A percentile compares a stretch with the other conserved stretches of the same genome.
phyloP scores from a whole-genome alignment of 805 yeast genomes.

The Saccharomycopsis babjevae region DNA sequence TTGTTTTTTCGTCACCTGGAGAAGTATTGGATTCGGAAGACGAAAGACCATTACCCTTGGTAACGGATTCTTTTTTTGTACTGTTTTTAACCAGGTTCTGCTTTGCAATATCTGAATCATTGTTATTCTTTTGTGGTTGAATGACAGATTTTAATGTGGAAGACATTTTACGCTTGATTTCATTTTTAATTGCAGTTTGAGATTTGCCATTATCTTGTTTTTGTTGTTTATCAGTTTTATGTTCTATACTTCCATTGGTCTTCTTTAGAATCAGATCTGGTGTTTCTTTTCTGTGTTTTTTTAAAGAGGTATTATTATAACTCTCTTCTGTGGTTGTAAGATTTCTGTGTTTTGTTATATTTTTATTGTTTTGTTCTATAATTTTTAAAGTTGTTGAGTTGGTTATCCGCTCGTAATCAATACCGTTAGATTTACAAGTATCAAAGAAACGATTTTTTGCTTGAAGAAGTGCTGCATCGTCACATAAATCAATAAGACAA shows the following conservation, averaged over 20 bases:
- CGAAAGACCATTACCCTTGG: not conserved
- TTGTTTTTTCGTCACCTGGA: not conserved
- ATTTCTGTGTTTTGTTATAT: not conserved
- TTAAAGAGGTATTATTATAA: not conserved
- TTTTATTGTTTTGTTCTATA: not conserved
- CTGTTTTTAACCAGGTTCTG: not conserved
- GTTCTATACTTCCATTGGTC: not conserved
- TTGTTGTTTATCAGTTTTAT: not conserved
- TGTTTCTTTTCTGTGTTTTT: not conserved
- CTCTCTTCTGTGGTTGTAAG: not conserved
- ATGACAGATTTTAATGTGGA: not conserved
- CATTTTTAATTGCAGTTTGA: not conserved
- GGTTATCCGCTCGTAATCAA: conserved; percentile 6
- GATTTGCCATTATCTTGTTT: too few relatives aligned
- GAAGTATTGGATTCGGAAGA: not conserved
- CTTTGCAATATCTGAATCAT: not conserved
- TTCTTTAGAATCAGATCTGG: too few relatives aligned
- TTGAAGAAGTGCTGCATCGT: conserved; percentile 17
- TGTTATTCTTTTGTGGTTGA: not conserved
- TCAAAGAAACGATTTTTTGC: conserved; percentile 40
- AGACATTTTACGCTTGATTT: not conserved
- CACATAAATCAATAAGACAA: conserved; percentile 37
- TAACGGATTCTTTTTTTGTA: not conserved
- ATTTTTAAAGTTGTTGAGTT: conserved; percentile 8
- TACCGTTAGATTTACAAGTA: conserved; percentile 28